Conservation (phyloP, 768 basidiomycete species). For the Steccherinum ochraceum region DNA sequence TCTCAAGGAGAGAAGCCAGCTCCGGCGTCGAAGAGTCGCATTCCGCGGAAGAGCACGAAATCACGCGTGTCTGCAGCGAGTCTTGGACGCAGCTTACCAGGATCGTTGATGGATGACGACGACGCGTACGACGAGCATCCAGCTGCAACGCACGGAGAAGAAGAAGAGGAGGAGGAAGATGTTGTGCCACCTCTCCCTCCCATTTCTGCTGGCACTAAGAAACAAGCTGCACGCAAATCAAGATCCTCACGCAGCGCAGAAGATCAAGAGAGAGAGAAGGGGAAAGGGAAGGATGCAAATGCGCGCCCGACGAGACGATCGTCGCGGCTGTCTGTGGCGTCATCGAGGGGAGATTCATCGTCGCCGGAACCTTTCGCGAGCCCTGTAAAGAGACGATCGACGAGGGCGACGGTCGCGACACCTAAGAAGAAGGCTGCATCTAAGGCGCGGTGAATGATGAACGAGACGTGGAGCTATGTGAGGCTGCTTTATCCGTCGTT, state of each 20-base stretch:
- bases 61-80: too few relatives aligned
- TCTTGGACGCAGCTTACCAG: slow-evolving; percentile 20
- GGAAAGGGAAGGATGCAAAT: slow-evolving; percentile 6
- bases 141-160: too few relatives aligned
- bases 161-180: slow-evolving; percentile 27
- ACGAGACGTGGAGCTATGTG: too few relatives aligned
- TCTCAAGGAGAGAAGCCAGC: slow-evolving; percentile 8
- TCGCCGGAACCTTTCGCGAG: slow-evolving; percentile 24
- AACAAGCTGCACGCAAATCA: slow-evolving; percentile 11
- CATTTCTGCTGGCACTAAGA: slow-evolving; percentile 15
- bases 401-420: neutral
- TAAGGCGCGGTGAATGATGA: too few relatives aligned
- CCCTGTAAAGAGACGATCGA: neutral
- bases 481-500: too few relatives aligned
- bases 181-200: slow-evolving; percentile 29
- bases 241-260: slow-evolving; percentile 7
- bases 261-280: neutral
- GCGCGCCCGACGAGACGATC: slow-evolving; percentile 29
- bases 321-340: slow-evolving; percentile 30
- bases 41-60: neutral
- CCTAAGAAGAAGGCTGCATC: neutral
- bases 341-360: slow-evolving; percentile 18
- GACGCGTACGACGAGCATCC: slow-evolving; percentile 21
- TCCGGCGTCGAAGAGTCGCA: neutral
- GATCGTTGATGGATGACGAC: slow-evolving; percentile 21